A percentile compares a stretch with the other conserved stretches of the same genome.
Conservation (phyloP, 2,329 filamentous ascomycete species). For the Alternaria alternata region DNA sequence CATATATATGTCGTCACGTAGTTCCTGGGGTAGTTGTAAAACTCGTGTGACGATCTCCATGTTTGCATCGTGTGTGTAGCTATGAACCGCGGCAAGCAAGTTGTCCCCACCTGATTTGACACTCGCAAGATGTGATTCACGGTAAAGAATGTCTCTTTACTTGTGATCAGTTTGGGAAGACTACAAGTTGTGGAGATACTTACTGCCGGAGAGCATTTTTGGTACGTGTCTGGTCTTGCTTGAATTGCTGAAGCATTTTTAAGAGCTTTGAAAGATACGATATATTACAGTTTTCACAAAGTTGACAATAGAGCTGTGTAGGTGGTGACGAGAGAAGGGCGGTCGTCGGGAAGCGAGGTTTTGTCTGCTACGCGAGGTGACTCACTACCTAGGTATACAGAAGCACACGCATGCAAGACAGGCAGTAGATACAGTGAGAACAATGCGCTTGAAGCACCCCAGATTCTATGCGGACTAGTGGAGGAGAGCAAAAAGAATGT, state of each 20-base stretch:
- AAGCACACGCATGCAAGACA: no score
- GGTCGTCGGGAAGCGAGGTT: neutral
- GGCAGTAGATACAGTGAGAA: neutral
- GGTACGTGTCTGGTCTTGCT: neutral
- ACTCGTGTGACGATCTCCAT: constrained; percentile 7
- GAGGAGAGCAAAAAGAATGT: neutral
- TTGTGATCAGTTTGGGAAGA: neutral
- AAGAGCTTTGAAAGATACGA: neutral
- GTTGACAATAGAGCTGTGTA: neutral
- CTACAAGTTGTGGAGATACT: neutral
- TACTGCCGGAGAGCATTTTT: constrained; percentile 5
- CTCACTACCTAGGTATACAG: neutral
- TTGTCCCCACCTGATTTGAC: neutral
- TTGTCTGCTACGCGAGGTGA: neutral
- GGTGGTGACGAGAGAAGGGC: neutral
- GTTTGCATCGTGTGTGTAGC: constrained; percentile 3
- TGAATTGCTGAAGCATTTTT: neutral
- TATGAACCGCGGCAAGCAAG: constrained; percentile 1
- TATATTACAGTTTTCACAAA: neutral
- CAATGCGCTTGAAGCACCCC: neutral
- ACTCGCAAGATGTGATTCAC: neutral
- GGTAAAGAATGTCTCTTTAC: neutral
- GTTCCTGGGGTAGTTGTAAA: constrained; percentile 12
- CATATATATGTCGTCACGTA: constrained; percentile 13
- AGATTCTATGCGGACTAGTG: fast-evolving